Evolutionary conservation across 2,329 filamentous ascomycete species (phyloP), one percentile per base, ranked within the genome.

Genomic region (Diplodia sapinea): DNA sequence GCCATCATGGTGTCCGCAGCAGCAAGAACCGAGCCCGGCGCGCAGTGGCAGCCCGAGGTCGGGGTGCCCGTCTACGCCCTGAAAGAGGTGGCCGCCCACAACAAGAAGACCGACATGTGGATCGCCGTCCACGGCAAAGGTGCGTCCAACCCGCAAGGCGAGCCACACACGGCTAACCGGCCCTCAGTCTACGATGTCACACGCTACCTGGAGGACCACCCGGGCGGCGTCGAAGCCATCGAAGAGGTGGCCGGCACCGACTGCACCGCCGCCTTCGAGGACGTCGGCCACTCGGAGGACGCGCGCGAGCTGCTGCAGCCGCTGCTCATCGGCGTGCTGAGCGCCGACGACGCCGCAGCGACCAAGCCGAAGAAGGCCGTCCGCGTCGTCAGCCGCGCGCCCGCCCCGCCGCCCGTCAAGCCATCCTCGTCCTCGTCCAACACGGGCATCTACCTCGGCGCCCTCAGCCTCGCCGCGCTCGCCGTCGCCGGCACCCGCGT

Each of bases 191-290:
- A 88, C 71, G 79, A 89, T 73, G 78, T 88, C 12, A 84, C 87
- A 1, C 80, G 82, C 52, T 89, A 88, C 70, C 69, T 86, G 1
- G 77, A 84, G 29, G 86, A 89, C 67, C 88, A 89, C 69, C 88
- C 88, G 11, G 73, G 74, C 17, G 81, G 81, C 17, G 72, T 72
- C 47, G 80, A 82, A 6, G 73, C 80, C 15, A 72, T 83, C 1
- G 56, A 77, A 36, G 79, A 82, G 63, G 72, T 78, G 51, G 81
- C 79, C 40, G 81, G 81, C 29, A 74, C 73, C 51, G 81, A 82
- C 68, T 81, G 79, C 1, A 82, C 80, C 1, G 74, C 70, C 17
- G 80, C 75, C 8, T 83, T 80, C 70, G 78, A 82, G n/a, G 78
- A 81, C 31, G 77, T 79, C 40, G 80, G 82, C 5, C 82, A 84